phyloP scores from a whole-genome alignment of 202 grass and related monocot genomes.

The Setaria viridis region DNA sequence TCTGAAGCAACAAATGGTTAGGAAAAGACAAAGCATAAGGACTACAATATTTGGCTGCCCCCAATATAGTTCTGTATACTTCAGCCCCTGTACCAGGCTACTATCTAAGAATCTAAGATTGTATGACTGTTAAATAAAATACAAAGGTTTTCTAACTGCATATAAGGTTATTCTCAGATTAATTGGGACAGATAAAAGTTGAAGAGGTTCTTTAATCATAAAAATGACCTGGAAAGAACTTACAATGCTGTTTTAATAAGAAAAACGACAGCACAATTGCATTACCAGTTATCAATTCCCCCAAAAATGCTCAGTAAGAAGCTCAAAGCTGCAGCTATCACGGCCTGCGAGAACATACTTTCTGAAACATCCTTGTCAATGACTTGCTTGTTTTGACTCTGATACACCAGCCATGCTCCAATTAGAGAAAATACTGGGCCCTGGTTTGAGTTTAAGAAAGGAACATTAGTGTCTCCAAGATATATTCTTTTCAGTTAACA shows the following conservation, averaged over 20 bases:
- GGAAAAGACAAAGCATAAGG: not conserved
- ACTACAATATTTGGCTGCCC: not conserved
- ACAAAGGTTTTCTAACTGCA: not conserved
- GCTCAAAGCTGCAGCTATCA: slow-evolving; percentile 61
- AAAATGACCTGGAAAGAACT: not conserved
- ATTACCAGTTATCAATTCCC: slow-evolving; percentile 79
- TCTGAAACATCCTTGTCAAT: slow-evolving; percentile 64
- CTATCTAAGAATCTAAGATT: not conserved
- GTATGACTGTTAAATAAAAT: not conserved
- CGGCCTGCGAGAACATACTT: slow-evolving; percentile 71
- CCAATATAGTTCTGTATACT: not conserved
- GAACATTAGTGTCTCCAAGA: slow-evolving; percentile 8
- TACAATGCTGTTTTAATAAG: not conserved
- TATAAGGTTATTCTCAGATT: not conserved
- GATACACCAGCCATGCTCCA: slow-evolving; percentile 82
- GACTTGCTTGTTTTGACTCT: slow-evolving; percentile 75
- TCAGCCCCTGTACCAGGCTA: not conserved
- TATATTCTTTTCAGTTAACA: not conserved
- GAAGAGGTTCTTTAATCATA: not conserved
- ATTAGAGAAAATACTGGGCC: slow-evolving; percentile 75
- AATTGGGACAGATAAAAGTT: not conserved
- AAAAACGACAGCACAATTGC: not conserved
- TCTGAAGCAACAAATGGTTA: no score
- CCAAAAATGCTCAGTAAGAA: slow-evolving; percentile 73
- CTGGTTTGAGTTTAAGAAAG: slow-evolving; percentile 49